These are phyloP conservation scores for Talaromyces stipitatus DNA, from an alignment of 495 filamentous ascomycete species.

Conservation along the genomic window DNA sequence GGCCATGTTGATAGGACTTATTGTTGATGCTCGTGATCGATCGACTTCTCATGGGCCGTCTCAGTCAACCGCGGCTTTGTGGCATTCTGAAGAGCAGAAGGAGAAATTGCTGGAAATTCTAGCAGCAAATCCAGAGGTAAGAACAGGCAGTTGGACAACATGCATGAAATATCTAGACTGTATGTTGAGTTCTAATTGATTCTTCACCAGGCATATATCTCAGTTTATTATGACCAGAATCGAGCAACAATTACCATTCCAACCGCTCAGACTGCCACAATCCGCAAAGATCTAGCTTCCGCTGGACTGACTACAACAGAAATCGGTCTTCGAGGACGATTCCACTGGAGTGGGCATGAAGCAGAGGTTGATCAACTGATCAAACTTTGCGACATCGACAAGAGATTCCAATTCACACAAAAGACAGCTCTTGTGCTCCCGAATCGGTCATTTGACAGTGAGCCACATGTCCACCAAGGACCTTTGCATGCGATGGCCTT, in stretches of 20 bases:
- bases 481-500: no score
- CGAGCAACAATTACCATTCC: constrained; percentile 20
- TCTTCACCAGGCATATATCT: constrained; percentile 31
- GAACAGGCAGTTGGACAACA: neutral
- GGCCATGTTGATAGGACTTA: constrained; percentile 15
- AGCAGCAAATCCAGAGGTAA: constrained; percentile 9
- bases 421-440: no score
- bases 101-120: constrained; percentile 17
- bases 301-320: constrained; percentile 27
- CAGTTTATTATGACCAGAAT: constrained; percentile 34
- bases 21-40: constrained; percentile 27
- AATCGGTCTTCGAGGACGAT: constrained; percentile 24
- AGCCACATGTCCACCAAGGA: no score
- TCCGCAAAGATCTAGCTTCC: constrained; percentile 19
- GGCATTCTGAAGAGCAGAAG: neutral
- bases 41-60: constrained; percentile 17
- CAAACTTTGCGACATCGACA: no score
- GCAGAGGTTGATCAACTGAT: no score
- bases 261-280: constrained; percentile 12
- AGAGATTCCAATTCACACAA: no score
- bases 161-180: no score
- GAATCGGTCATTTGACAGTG: no score
- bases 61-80: constrained; percentile 4
- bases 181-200: no score
- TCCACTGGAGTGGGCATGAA: constrained; percentile 16